These are phyloP conservation scores for Hammondia hammondi DNA, from an alignment of 169 alveolate genomes.

Conservation along the genomic window DNA sequence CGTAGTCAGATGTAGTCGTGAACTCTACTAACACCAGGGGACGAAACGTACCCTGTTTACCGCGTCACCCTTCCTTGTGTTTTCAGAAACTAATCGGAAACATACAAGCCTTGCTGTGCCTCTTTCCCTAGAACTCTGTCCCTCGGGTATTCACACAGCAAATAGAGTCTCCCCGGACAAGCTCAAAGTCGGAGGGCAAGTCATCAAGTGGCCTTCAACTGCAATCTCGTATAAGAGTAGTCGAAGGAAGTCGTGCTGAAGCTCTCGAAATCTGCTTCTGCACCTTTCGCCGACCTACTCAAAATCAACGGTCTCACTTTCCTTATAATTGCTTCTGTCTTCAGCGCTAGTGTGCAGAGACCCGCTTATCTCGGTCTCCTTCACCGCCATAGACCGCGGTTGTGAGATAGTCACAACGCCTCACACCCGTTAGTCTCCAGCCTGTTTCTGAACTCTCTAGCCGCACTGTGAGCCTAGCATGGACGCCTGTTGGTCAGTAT, in stretches of 20 bases:
- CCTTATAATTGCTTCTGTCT: no score
- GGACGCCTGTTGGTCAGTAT: no score
- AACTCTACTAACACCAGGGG: no score
- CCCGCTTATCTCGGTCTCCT: no score
- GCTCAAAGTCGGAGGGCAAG: conserved; percentile 5
- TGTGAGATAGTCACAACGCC: no score
- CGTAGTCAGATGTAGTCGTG: no score
- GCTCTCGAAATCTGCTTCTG: not conserved
- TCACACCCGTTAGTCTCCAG: not conserved
- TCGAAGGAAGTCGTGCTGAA: conserved; percentile 4
- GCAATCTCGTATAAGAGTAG: not conserved
- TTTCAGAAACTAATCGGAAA: not conserved
- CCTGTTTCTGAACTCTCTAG: not conserved
- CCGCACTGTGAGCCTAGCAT: not conserved
- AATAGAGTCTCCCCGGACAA: not conserved
- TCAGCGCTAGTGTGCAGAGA: no score
- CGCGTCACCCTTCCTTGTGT: not conserved
- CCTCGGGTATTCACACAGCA: not conserved
- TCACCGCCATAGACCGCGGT: no score
- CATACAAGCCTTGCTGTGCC: not conserved
- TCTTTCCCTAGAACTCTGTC: not conserved
- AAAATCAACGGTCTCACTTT: no score
- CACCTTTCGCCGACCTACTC: no score
- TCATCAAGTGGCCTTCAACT: not conserved
- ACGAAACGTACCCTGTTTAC: no score